Percentiles rank a stretch among this genome's conserved stretches.
These are phyloP conservation scores for Aspergillus quadrilineatus DNA, from an alignment of 2,329 filamentous ascomycete genomes.

Conservation along the genomic window DNA sequence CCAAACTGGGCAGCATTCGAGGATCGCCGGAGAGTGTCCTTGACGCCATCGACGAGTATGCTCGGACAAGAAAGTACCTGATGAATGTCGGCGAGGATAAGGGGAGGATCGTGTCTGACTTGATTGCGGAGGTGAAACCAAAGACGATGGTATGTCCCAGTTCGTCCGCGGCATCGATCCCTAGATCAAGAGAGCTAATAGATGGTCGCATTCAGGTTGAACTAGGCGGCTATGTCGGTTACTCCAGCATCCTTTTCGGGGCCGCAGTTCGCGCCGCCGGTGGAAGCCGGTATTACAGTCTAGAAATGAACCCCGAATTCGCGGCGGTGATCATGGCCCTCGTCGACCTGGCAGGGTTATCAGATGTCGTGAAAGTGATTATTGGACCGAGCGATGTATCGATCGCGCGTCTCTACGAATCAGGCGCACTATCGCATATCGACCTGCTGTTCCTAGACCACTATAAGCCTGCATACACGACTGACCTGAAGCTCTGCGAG, in stretches of 20 bases:
- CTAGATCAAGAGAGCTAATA: not conserved
- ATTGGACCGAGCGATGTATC: slow-evolving; percentile 67
- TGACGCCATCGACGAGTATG: slow-evolving; percentile 69
- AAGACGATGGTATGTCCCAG: slow-evolving; percentile 55
- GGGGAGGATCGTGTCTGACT: slow-evolving; percentile 65
- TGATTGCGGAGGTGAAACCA: slow-evolving; percentile 67
- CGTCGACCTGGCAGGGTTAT: slow-evolving; percentile 70
- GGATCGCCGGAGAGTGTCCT: slow-evolving; percentile 67
- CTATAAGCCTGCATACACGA: slow-evolving; percentile 70
- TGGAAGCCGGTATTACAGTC: slow-evolving; percentile 64
- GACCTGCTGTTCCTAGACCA: slow-evolving; percentile 76
- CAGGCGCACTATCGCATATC: slow-evolving; percentile 51
- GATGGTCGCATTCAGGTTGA: slow-evolving; percentile 50
- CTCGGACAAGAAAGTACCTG: slow-evolving; percentile 61
- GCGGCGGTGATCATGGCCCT: slow-evolving; percentile 66
- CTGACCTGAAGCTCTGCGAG: slow-evolving; percentile 75
- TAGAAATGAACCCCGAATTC: slow-evolving; percentile 73
- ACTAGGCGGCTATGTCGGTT: slow-evolving; percentile 76
- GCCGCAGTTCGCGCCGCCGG: slow-evolving; percentile 59
- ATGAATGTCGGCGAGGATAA: slow-evolving; percentile 80
- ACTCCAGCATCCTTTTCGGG: slow-evolving; percentile 74
- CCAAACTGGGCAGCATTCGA: slow-evolving; percentile 61
- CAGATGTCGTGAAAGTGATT: slow-evolving; percentile 66
- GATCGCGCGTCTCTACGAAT: slow-evolving; percentile 57
- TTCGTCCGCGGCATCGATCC: not conserved